phyloP scores from a whole-genome alignment of 306 rosid genomes.

The Hylodesmum podocarpum region DNA sequence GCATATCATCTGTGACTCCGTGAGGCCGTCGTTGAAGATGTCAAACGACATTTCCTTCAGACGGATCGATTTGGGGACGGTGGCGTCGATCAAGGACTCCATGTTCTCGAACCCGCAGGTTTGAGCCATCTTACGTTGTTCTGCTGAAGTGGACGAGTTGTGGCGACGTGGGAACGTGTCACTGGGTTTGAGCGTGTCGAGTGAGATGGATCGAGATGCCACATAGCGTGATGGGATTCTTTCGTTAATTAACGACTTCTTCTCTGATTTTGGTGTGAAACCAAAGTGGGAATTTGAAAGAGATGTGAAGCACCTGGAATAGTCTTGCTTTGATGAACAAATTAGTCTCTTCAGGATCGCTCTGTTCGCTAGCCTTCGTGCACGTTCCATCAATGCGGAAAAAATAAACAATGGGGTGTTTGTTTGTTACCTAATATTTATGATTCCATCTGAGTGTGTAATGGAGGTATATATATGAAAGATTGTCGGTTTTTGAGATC shows the following conservation, averaged over 20 bases:
- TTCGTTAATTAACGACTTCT: slow-evolving; percentile 21
- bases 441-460: slow-evolving; percentile 29
- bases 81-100: slow-evolving; percentile 79
- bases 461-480: not conserved
- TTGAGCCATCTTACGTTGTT: slow-evolving; percentile 72
- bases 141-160: slow-evolving; percentile 86
- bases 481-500: slow-evolving; percentile 26
- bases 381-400: slow-evolving; percentile 75
- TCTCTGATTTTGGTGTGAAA: slow-evolving; percentile 40
- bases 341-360: slow-evolving; percentile 73
- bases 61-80: slow-evolving; percentile 91
- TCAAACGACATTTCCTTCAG: slow-evolving; percentile 59
- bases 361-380: slow-evolving; percentile 78
- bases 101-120: slow-evolving; percentile 57
- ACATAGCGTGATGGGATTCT: slow-evolving; percentile 16
- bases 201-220: slow-evolving; percentile 70
- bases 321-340: slow-evolving; percentile 58
- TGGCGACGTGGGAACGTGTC: slow-evolving; percentile 93
- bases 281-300: slow-evolving; percentile 54
- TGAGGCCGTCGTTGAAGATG: slow-evolving; percentile 72
- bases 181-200: slow-evolving; percentile 80
- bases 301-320: slow-evolving; percentile 68
- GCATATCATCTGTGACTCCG: slow-evolving; percentile 80
- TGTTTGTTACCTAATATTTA: not conserved
- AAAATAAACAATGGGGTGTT: not conserved